A percentile compares a stretch with the other conserved stretches of the same genome.
These are phyloP conservation scores for Parafenestella ontariensis DNA, from an alignment of 2,329 filamentous ascomycete genomes.

Conservation along the genomic window DNA sequence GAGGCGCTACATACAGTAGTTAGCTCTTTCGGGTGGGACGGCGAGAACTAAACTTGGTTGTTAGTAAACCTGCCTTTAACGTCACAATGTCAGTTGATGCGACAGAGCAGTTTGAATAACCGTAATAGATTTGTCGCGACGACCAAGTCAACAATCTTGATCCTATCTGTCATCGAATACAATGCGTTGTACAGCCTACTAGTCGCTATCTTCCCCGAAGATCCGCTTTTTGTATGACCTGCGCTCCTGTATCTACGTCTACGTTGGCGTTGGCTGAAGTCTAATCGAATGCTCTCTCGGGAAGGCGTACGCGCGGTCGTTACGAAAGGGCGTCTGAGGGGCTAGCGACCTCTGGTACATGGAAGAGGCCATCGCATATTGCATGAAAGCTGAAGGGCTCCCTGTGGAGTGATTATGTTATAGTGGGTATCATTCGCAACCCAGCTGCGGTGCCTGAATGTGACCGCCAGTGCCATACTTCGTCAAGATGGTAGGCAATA, in stretches of 20 bases:
- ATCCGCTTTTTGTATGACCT: not conserved
- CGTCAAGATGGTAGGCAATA: not conserved
- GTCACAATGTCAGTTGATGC: no score
- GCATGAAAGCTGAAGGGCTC: not conserved
- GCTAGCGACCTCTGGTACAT: not conserved
- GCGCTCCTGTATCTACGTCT: not conserved
- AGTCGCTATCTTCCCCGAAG: not conserved
- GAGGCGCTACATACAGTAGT: no score
- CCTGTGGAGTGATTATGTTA: not conserved
- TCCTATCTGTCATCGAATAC: no score
- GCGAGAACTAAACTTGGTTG: no score
- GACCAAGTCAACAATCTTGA: no score
- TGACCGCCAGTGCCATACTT: no score
- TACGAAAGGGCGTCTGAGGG: not conserved
- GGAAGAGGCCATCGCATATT: no score
- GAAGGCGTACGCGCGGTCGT: not conserved
- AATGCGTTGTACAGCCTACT: not conserved
- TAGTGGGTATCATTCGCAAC: not conserved
- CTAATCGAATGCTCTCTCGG: not conserved
- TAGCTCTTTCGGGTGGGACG: no score
- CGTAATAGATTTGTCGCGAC: no score
- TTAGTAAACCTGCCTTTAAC: no score
- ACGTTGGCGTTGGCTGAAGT: not conserved
- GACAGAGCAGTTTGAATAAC: no score
- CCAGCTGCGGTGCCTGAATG: no score